Evolutionary conservation across 805 yeast species (phyloP).

Genomic region (Sungouiella blattae): DNA sequence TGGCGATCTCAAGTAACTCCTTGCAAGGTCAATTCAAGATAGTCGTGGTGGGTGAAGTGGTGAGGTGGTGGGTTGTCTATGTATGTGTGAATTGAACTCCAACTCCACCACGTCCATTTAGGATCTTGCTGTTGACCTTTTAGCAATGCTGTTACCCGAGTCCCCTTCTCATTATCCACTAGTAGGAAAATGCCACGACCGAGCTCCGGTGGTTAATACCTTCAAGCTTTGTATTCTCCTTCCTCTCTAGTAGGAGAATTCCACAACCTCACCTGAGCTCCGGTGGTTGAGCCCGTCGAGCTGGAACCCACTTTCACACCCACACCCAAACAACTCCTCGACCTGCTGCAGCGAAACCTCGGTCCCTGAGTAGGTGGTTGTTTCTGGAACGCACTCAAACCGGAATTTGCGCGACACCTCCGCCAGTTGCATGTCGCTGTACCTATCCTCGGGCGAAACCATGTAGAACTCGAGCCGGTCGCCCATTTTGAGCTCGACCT

Average conservation of each 20-base stretch:
- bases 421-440: slow-evolving; percentile 1
- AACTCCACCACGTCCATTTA: too few relatives aligned
- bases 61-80: too few relatives aligned
- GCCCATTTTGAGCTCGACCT: slow-evolving; percentile 45
- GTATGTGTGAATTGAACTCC: too few relatives aligned
- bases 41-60: too few relatives aligned
- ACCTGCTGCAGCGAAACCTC: slow-evolving; percentile 5
- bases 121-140: too few relatives aligned
- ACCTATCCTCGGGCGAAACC: slow-evolving; percentile 36
- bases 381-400: slow-evolving; percentile 34
- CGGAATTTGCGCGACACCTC: slow-evolving; percentile 9
- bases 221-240: too few relatives aligned
- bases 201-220: too few relatives aligned
- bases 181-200: too few relatives aligned
- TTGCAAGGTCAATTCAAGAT: too few relatives aligned
- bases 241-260: slow-evolving; percentile 2
- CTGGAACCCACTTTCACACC: slow-evolving; percentile 14
- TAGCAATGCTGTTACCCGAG: too few relatives aligned
- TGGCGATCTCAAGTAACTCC: too few relatives aligned
- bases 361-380: slow-evolving; percentile 17
- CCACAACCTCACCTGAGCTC: slow-evolving; percentile 16
- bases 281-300: slow-evolving; percentile 11
- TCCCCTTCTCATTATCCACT: too few relatives aligned
- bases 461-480: slow-evolving; percentile 44
- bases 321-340: slow-evolving; percentile 15